Evolutionary conservation across 129 eudicot species (phyloP), one percentile per base, ranked within the genome.

Genomic region (Tagetes erecta): DNA sequence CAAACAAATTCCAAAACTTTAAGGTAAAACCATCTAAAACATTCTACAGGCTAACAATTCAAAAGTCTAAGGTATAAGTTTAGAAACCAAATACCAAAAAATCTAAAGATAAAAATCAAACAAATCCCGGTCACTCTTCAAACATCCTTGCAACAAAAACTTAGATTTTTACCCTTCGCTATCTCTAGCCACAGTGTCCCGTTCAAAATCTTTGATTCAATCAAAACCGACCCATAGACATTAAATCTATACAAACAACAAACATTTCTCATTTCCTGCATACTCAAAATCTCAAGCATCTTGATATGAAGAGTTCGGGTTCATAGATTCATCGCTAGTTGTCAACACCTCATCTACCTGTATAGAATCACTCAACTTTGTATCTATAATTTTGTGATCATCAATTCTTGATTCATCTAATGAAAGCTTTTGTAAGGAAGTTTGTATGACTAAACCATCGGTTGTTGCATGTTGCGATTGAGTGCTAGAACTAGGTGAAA

Each of bases 401-500:
- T 12, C 63, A 3, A 68, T 33, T 27, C 45, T 27, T 13, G 40
- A 27, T 40, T 78, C 84, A 31, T 80, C 67, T 8, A 84, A n/a
- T 20, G 83, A 30, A 34, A 87, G 67, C 34, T 75, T 76, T 37
- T 71, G 74, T 31, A 83, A 51, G 14, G 90, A 78, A 56, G 79
- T n/a, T 68, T 80, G 65, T 65, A 78, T 45, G 6, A 33, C 35
- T 6, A 51, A 45, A 46, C 50, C 84, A 41, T 77, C 39, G 12
- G 78, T 58, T 39, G 60, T 7, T 64, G 72, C 20, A 45, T 7
- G 74, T 1, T 68, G 66, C 4, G 80, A 53, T 4, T 72, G 80
- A n/a, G 73, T 49, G 57, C 75, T 65, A 5, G 79, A 64, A 42
- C 72, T 73, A 6, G 75, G 38, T 5, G 57, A 31, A 42, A 62